Conservation (phyloP, 768 basidiomycete genomes). For the Leccinum truebloodii region DNA sequence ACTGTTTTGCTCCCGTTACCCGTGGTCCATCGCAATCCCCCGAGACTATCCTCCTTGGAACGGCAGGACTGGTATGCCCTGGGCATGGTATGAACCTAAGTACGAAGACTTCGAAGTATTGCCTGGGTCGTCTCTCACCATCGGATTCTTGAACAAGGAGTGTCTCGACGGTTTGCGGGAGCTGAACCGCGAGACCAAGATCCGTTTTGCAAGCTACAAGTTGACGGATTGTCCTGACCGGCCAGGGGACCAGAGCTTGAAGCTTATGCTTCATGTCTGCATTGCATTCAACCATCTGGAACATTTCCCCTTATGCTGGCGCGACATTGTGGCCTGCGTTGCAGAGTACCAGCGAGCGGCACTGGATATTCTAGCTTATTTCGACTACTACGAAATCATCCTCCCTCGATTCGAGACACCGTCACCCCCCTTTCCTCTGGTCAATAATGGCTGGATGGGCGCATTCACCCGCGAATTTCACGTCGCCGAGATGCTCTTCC, state of each 20-base stretch:
- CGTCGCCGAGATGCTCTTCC: neutral
- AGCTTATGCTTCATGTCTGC: neutral
- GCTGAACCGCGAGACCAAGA: neutral
- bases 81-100: neutral
- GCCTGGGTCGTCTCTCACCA: neutral
- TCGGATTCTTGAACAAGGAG: neutral
- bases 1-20: no score
- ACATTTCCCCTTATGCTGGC: neutral
- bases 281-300: neutral
- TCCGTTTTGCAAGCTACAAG: neutral
- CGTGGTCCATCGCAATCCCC: no score
- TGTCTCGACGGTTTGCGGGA: neutral
- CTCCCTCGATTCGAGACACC: neutral
- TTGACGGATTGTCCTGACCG: neutral
- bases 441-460: neutral
- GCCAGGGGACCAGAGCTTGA: neutral
- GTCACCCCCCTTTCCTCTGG: neutral
- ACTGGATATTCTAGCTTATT: neutral
- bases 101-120: neutral
- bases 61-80: neutral
- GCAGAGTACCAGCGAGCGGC: neutral
- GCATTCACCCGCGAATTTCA: neutral
- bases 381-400: neutral
- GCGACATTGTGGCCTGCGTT: neutral
- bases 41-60: neutral